Evolutionary conservation across 2,329 filamentous ascomycete species (phyloP), one percentile per base, ranked within the genome.

Genomic region (Apiospora pterosperma): DNA sequence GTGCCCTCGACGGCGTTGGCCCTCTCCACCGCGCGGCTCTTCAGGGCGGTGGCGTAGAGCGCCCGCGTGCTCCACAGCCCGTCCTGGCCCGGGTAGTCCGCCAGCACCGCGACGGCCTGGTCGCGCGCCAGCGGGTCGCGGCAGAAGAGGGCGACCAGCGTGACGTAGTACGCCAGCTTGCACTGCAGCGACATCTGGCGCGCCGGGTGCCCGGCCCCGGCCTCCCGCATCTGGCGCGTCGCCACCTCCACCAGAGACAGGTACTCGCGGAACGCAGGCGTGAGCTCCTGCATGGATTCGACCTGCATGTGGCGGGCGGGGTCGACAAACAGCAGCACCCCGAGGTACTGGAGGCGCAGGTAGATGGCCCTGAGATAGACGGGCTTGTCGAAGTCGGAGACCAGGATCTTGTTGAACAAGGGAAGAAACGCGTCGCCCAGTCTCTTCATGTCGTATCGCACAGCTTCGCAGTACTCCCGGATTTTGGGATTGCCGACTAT

Each of bases 41-140:
- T 67, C 21, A 69, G 19, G 0, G 74, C 71, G 5, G 77, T 21
- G 1, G 66, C 63, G 61, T 77, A 74, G 2, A 78, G 59, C 0
- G 74, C 66, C 1, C 64, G 69, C 1, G 71, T 69, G 14, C 69
- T 74, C 72, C 70, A 78, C 0, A 78, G 63, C 0, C 76, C 76
- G 34, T 78, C 76, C 25, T 77, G 72, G 12, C 71, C 70, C 0
- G 75, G 73, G 44, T 78, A 78, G 38, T 75, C 74, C 61, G 65
- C 70, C n/a, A 78, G 28, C 64, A 76, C 70, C 65, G 66, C 67
- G 0, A 70, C 65, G 0, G 76, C 76, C 55, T 78, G 67, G 4
- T 78, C 74, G 8, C 76, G 75, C 0, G 69, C 62, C 0, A 75
- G 12, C 0, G 76, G 69, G 7, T 78, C 76, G 5, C 76, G 75